Evolutionary conservation across 306 rosid species (phyloP).

Genomic region (Macrotyloma uniflorum): DNA sequence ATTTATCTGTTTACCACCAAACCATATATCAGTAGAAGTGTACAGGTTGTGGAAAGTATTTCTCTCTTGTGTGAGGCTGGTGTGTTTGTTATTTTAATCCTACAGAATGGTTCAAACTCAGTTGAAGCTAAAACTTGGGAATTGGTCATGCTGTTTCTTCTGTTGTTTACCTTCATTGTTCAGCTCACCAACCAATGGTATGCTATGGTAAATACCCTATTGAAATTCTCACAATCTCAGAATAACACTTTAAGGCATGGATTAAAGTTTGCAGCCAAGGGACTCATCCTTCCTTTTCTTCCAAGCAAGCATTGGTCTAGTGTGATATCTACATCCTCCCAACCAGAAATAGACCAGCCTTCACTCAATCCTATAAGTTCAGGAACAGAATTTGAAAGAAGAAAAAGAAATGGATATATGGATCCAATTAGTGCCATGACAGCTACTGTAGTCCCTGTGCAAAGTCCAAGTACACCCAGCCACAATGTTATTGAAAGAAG

Average conservation of each 20-base stretch:
- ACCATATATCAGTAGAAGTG: slow-evolving; percentile 58
- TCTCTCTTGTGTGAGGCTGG: slow-evolving; percentile 60
- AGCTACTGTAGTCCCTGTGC: slow-evolving; percentile 68
- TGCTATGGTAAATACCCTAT: slow-evolving; percentile 46
- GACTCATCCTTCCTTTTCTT: slow-evolving; percentile 63
- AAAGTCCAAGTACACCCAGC: slow-evolving; percentile 54
- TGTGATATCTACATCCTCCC: slow-evolving; percentile 39
- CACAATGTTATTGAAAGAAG: slow-evolving; percentile 34
- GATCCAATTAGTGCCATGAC: slow-evolving; percentile 56
- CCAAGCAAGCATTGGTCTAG: slow-evolving; percentile 59
- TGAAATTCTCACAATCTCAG: slow-evolving; percentile 51
- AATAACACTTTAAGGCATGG: slow-evolving; percentile 51
- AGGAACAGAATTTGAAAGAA: slow-evolving; percentile 48
- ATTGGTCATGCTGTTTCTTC: slow-evolving; percentile 48
- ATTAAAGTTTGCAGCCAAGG: slow-evolving; percentile 58
- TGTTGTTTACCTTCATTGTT: slow-evolving; percentile 49
- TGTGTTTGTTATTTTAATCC: slow-evolving; percentile 46
- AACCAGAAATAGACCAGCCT: slow-evolving; percentile 39
- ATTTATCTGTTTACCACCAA: slow-evolving; percentile 49
- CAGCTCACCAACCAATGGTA: slow-evolving; percentile 64
- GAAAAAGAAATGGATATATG: slow-evolving; percentile 41
- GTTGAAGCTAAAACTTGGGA: slow-evolving; percentile 39
- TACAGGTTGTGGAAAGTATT: slow-evolving; percentile 56
- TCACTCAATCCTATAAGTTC: slow-evolving; percentile 43
- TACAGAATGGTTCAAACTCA: slow-evolving; percentile 39